Percentiles rank a stretch among this genome's conserved stretches.
These are phyloP conservation scores for Tetradesmus lagerheimii DNA, from an alignment of 139 green algal species.

Conservation along the genomic window DNA sequence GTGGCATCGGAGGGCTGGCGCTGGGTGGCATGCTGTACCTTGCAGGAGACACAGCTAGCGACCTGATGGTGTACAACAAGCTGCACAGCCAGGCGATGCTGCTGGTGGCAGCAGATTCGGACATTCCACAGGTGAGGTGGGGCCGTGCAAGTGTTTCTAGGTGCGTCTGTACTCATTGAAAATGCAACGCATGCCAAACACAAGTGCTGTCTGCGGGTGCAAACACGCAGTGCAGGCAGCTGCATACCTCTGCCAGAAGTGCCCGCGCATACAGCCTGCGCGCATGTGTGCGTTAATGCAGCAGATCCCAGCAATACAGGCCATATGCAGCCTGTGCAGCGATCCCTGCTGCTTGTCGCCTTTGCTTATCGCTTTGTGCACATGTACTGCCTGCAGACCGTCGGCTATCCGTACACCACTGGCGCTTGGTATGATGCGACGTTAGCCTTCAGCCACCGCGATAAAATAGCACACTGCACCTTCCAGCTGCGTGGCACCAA, in stretches of 20 bases:
- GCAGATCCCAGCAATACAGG: no score
- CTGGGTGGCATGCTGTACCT: constrained; percentile 35
- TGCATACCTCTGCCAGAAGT: no score
- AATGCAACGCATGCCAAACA: no score
- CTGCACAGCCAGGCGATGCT: constrained; percentile 21
- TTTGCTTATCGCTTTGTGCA: no score
- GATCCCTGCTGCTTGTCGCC: no score
- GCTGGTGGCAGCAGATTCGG: not conserved
- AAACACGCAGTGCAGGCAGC: no score
- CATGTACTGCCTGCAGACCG: not conserved
- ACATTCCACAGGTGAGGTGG: not conserved
- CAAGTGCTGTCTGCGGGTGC: no score
- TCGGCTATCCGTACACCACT: constrained; percentile 18
- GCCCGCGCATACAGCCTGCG: no score
- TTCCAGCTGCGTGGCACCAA: constrained; percentile 42
- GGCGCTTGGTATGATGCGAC: constrained; percentile 47
- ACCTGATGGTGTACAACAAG: constrained; percentile 26
- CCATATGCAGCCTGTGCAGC: no score
- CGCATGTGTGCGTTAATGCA: no score
- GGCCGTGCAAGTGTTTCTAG: not conserved
- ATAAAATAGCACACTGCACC: constrained; percentile 34
- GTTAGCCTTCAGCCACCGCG: constrained; percentile 34
- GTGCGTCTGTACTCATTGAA: no score
- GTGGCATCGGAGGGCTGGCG: not conserved
- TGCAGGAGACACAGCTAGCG: constrained; percentile 35